Base-by-base conservation (phyloP, 257 asterid genomes). In the Rauvolfia tetraphylla region DNA sequence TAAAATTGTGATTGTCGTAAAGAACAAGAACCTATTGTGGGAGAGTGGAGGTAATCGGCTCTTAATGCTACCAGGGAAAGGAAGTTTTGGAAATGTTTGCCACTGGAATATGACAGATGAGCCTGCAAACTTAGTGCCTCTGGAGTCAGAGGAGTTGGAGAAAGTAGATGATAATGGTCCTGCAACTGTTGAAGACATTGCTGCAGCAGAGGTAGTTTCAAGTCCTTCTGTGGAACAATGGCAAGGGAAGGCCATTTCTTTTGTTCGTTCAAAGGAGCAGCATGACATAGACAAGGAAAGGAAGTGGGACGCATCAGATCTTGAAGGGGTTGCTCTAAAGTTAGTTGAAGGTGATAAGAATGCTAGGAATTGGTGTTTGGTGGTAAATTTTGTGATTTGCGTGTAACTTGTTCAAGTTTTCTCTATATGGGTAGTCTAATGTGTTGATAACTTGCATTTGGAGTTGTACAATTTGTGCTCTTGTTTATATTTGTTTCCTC, bases 291-390 rank as follows among this genome's bases (percentile, higher is more conserved):
- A 92, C 72, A 91, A 86, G 84, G 85, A 76, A 68, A 82, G 81
- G 80, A 87, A 76, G 25, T 92, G 96, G 96, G 93, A 91, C 67
- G 91, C 91, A 74, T 88, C 95, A 15, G 96, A n/a, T n/a, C n/a
- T n/a, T n/a, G n/a, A n/a, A n/a, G n/a, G n/a, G n/a, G n/a, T n/a
- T n/a, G n/a, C n/a, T n/a, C n/a, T n/a, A n/a, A n/a, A n/a, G n/a
- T n/a, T n/a, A n/a, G n/a, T n/a, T n/a, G n/a, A n/a, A n/a, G n/a
- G n/a, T n/a, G n/a, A n/a, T n/a, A n/a, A n/a, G n/a, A n/a, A n/a
- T n/a, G n/a, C n/a, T n/a, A n/a, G 96, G 74, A 95, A 95, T 80
- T 95, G 98, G 98, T 87, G 98, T 96, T 84, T 88, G 34, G 92
- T 91, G 98, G 98, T 95, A n/a, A 79, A 57, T 44, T 58, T 75